A percentile compares a stretch with the other conserved stretches of the same genome.
phyloP scores from a whole-genome alignment of 1,284 basidiomycete species.

The Pascua guehoae region DNA sequence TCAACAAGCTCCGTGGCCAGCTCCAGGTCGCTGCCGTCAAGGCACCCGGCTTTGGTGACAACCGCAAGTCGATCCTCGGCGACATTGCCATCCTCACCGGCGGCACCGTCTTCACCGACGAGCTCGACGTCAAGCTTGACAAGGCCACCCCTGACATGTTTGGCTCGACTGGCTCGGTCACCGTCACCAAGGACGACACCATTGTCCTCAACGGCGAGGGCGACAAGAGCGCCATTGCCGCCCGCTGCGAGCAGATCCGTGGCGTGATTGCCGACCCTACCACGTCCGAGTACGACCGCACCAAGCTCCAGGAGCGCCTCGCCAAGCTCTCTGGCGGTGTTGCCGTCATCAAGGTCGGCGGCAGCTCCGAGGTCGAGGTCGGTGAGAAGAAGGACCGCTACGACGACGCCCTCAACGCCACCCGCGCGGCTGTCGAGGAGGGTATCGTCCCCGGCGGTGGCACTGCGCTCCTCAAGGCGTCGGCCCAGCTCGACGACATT shows the following conservation, averaged over 20 bases:
- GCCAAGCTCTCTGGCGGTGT: conserved; percentile 96
- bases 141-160: conserved; percentile 84
- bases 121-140: conserved; percentile 97
- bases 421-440: conserved; percentile 95
- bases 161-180: conserved; percentile 85
- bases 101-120: conserved; percentile 95
- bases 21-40: conserved; percentile 90
- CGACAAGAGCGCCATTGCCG: conserved; percentile 75
- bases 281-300: conserved; percentile 90
- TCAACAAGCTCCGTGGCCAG: conserved; percentile 98
- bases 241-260: conserved; percentile 93
- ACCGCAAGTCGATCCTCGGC: conserved; percentile 95
- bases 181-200: conserved; percentile 97
- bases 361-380: conserved; percentile 90
- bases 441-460: conserved; percentile 96
- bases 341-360: conserved; percentile 97
- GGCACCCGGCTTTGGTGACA: conserved; percentile 98
- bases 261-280: conserved; percentile 74
- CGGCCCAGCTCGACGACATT: conserved; percentile 72
- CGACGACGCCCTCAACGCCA: conserved; percentile 95
- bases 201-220: conserved; percentile 93
- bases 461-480: conserved; percentile 76
- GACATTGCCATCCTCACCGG: conserved; percentile 96
- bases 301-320: conserved; percentile 93
- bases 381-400: conserved; percentile 99